Evolutionary conservation across 2,329 filamentous ascomycete genomes (phyloP), one percentile per base, ranked within the genome.

Genomic region (Aspergillus proliferans): DNA sequence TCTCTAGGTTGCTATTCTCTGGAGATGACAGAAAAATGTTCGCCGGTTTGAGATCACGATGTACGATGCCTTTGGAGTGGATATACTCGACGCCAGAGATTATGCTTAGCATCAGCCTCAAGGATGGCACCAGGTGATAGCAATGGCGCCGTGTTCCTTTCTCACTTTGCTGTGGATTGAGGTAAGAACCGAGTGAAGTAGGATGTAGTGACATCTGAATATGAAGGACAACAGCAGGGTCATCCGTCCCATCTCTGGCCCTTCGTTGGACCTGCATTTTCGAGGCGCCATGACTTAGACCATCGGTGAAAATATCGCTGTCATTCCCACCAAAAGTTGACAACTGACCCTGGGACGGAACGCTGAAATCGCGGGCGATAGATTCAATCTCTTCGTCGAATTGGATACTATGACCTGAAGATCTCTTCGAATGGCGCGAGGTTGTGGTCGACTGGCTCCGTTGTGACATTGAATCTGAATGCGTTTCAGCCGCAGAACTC

Each of bases 131-230:
- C 2, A 80, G 58, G 57, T 86, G 83, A 61, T 82, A 86, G 59
- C 83, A 86, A 63, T 86, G 83, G 4, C 71, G 71, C 5, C 70
- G 64, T 7, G 55, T 42, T 44, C 61, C 48, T 28, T 56, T 57
- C 1, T 45, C 46, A 19, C 49, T 46, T 8, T 62, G 50, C 39
- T 68, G 60, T 12, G 72, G 65, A 42, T 71, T 76, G 4, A 86
- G 62, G 56, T 81, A 85, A 1, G 79, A 76, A 7, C 78, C 75
- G 9, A 87, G 71, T 2, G 81, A 84, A 46, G 83, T 72, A 1
- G 82, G 81, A 61, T 84, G 81, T 3, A 83, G 71, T 4, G 79
- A 80, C 82, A 86, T 86, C 58, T 86, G 83, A n/a, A 86, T 81
- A 61, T 85, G 82, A 7, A 86, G 70, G 4, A 77, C 77, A 9